Evolutionary conservation across 73 alveolate species (phyloP), one percentile per base, ranked within the genome.

Genomic region (Paramecium biaurelia): DNA sequence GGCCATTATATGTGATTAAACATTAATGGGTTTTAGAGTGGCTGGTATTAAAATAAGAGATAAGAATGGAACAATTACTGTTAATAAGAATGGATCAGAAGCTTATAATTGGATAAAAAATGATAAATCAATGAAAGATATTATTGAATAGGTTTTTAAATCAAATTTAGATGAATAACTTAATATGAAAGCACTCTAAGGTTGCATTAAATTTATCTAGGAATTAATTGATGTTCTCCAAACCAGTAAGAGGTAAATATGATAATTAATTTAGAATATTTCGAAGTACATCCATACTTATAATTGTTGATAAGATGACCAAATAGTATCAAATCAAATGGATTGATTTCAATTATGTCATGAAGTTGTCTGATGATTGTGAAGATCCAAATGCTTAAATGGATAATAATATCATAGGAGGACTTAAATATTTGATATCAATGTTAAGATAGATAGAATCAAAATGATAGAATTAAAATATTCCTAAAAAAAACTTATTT

Each of bases 21-120:
- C 1, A 15, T 11, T 5, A 7, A 21, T 74, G 34, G 87, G 87
- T 35, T 74, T 74, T 35, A 28, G 87, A 18, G 59, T 37, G 8
- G 87, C 68, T 32, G 87, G 87, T 32, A 32, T 74, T 21, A 74
- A 74, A 20, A 43, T 74, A 18, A 74, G 87, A 74, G 87, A 74
- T 74, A 2, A 74, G 18, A 74, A 34, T 28, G 87, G 87, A 74
- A 34, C 1, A 4, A 4, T 34, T 2, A 74, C 30, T 14, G 14
- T 74, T 2, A 38, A 74, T 15, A 35, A 32, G 20, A 35, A 74
- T 74, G 87, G 87, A 20, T 74, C 87, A 5, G 47, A 21, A 30
- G 57, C 67, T 0, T 74, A 74, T 74, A 35, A 12, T 12, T 32
- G 21, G 37, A 35, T 74, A 12, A 74, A 1, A 21, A 74, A 14